A percentile compares a stretch with the other conserved stretches of the same genome.
These are phyloP conservation scores for Mikania micrantha DNA, from an alignment of 129 eudicot species.

Conservation along the genomic window DNA sequence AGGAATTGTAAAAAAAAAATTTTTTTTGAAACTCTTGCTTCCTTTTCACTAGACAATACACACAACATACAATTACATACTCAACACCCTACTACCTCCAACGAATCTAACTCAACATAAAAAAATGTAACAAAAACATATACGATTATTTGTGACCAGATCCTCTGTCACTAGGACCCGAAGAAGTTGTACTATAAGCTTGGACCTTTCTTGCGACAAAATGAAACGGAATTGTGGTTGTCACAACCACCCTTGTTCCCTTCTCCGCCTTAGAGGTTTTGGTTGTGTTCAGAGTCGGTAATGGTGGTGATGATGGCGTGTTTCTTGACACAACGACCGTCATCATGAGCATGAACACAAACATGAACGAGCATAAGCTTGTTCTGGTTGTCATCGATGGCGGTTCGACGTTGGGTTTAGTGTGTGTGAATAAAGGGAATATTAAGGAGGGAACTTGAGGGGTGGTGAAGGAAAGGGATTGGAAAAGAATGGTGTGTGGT, in stretches of 20 bases:
- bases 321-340: conserved; percentile 17
- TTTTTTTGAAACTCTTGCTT: background rate
- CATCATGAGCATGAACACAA: conserved; percentile 30
- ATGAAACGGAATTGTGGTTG: background rate
- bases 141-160: conserved; percentile 20
- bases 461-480: conserved; percentile 27
- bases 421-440: conserved; percentile 26
- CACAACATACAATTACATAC: background rate
- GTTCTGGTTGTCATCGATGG: conserved; percentile 13
- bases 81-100: background rate
- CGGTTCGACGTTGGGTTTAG: conserved; percentile 1
- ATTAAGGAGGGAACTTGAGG: conserved; percentile 20
- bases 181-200: conserved; percentile 26
- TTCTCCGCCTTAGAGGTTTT: background rate
- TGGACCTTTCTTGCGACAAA: conserved; percentile 20
- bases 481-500: conserved; percentile 36
- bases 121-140: background rate
- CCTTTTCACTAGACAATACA: background rate
- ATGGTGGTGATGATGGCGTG: background rate
- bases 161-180: conserved; percentile 32
- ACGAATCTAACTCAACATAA: background rate
- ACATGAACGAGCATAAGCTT: conserved; percentile 10
- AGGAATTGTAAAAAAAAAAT: background rate
- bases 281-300: background rate
- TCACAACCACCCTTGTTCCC: background rate